phyloP scores from a whole-genome alignment of 495 filamentous ascomycete genomes.

The Pyrenula aspistea region DNA sequence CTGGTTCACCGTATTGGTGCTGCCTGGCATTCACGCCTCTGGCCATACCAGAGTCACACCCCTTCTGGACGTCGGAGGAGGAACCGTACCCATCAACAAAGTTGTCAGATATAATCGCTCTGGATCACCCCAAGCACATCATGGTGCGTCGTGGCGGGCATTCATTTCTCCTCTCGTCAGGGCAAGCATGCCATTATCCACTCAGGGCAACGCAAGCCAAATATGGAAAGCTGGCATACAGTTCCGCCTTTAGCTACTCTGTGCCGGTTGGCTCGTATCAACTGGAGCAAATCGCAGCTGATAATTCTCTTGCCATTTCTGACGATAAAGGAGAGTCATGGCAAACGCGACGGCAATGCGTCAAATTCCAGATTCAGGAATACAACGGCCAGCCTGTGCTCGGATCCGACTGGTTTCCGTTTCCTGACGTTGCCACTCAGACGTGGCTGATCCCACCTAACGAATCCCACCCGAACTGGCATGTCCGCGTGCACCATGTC shows the following conservation, averaged over 20 bases:
- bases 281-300: slow-evolving; percentile 63
- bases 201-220: slow-evolving; percentile 71
- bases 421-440: slow-evolving; percentile 48
- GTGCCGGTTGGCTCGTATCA: slow-evolving; percentile 65
- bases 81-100: slow-evolving; percentile 41
- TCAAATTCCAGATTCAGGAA: slow-evolving; percentile 42
- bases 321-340: slow-evolving; percentile 71
- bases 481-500: slow-evolving; percentile 52
- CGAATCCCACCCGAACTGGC: slow-evolving; percentile 47
- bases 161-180: slow-evolving; percentile 60
- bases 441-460: slow-evolving; percentile 52
- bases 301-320: slow-evolving; percentile 61
- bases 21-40: slow-evolving; percentile 66
- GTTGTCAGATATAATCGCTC: slow-evolving; percentile 38
- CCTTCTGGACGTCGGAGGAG: slow-evolving; percentile 62
- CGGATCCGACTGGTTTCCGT: slow-evolving; percentile 56
- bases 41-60: slow-evolving; percentile 51
- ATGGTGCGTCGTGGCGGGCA: slow-evolving; percentile 45
- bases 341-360: slow-evolving; percentile 54
- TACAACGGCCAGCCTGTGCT: slow-evolving; percentile 40
- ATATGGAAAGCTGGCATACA: slow-evolving; percentile 71
- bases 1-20: slow-evolving; percentile 62
- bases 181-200: slow-evolving; percentile 68
- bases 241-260: slow-evolving; percentile 60
- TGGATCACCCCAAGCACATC: slow-evolving; percentile 62